Conservation (phyloP, 2,329 filamentous ascomycete species). For the Aureobasidium sp. region DNA sequence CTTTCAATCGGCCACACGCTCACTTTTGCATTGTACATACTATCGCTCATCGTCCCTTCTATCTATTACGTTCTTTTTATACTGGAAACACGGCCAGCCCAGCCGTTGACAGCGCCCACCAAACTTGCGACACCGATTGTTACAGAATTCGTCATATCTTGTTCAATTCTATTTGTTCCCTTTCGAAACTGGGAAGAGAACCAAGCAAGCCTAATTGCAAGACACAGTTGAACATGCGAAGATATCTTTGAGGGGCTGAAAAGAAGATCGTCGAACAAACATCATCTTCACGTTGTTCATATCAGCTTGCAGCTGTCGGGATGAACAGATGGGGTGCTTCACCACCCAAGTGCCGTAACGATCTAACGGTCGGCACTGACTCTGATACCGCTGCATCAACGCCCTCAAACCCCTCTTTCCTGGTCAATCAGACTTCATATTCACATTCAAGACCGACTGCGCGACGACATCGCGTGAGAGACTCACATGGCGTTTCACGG, state of each 20-base stretch:
- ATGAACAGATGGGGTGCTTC: conserved; percentile 9
- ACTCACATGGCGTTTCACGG: not conserved
- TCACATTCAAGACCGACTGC: not conserved
- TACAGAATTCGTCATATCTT: conserved; percentile 8
- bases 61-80: not conserved
- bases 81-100: not conserved
- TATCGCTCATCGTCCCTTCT: not conserved
- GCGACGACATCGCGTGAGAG: not conserved
- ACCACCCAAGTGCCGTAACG: not conserved
- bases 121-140: conserved; percentile 10
- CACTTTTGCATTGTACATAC: not conserved
- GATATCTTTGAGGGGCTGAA: not conserved
- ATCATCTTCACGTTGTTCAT: not conserved
- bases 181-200: not conserved
- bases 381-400: not conserved
- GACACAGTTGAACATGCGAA: not conserved
- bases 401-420: not conserved
- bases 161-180: not conserved
- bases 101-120: not conserved
- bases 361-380: not conserved
- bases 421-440: not conserved
- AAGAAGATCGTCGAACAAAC: not conserved
- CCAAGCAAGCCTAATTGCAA: not conserved
- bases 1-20: not conserved
- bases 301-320: not conserved